A percentile compares a stretch with the other conserved stretches of the same genome.
Conservation (phyloP, 1,284 basidiomycete species). For the Sanghuangporus sanghuang region DNA sequence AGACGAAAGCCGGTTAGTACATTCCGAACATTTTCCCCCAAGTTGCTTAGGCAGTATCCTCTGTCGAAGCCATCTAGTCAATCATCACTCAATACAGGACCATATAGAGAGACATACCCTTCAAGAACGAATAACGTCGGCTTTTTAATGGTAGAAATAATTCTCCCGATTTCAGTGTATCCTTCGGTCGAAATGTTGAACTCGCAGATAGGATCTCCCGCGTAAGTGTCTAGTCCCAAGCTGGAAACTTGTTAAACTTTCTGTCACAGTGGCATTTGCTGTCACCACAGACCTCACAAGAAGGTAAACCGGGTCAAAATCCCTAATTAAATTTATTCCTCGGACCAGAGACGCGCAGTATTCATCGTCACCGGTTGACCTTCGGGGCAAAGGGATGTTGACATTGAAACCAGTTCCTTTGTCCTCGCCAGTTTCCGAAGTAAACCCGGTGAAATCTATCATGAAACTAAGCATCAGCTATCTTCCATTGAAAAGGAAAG, state of each 20-base stretch:
- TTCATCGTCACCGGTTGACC: slow-evolving; percentile 25
- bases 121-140: slow-evolving; percentile 34
- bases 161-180: slow-evolving; percentile 28
- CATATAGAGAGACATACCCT: slow-evolving; percentile 24
- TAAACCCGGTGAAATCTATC: slow-evolving; percentile 32
- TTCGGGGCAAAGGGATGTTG: slow-evolving; percentile 30
- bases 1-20: slow-evolving; percentile 24
- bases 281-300: slow-evolving; percentile 28
- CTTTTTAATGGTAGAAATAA: slow-evolving; percentile 24
- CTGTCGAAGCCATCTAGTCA: slow-evolving; percentile 19
- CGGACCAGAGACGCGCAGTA: slow-evolving; percentile 25
- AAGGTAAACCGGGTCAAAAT: slow-evolving; percentile 25
- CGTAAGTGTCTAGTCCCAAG: slow-evolving; percentile 34
- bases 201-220: slow-evolving; percentile 31
- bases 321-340: slow-evolving; percentile 23
- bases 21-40: slow-evolving; percentile 26
- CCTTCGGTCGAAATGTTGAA: slow-evolving; percentile 29
- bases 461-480: background rate
- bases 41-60: slow-evolving; percentile 26
- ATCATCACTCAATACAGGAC: background rate
- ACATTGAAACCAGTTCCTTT: slow-evolving; percentile 26
- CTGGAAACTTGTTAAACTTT: slow-evolving; percentile 12
- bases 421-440: slow-evolving; percentile 27
- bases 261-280: background rate
- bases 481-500: background rate